These are phyloP conservation scores for Parasitella parasitica DNA, from an alignment of 371 early-diverging fungal genomes.

Conservation along the genomic window DNA sequence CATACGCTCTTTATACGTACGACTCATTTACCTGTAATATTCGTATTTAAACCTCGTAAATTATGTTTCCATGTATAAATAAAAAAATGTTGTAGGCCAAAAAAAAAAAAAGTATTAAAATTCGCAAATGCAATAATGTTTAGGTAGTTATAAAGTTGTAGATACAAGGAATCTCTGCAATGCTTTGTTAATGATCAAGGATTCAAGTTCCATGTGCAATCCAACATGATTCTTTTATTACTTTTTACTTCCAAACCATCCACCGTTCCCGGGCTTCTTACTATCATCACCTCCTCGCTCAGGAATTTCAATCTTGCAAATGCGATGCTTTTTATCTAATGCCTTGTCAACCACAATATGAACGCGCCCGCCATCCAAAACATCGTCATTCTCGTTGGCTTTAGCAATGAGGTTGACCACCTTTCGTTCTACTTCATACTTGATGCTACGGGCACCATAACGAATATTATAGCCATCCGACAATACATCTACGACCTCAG, in stretches of 20 bases:
- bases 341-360: constrained; percentile 42
- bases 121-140: no score
- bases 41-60: no score
- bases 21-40: no score
- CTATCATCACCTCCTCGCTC: constrained; percentile 42
- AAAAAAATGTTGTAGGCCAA: no score
- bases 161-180: no score
- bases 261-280: constrained; percentile 21
- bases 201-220: no score
- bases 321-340: constrained; percentile 28
- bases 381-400: constrained; percentile 59
- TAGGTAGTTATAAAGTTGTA: no score
- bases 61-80: no score
- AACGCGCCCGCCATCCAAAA: constrained; percentile 47
- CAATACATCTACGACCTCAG: constrained; percentile 51
- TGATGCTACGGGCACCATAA: constrained; percentile 64
- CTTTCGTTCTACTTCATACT: constrained; percentile 59
- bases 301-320: constrained; percentile 42
- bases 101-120: no score
- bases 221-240: no score
- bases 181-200: no score
- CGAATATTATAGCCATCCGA: constrained; percentile 56
- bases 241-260: constrained; percentile 39
- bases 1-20: no score
- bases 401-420: constrained; percentile 61